These are phyloP conservation scores for Coemansia sp. DNA, from an alignment of 192 early-diverging fungal genomes.

Conservation along the genomic window DNA sequence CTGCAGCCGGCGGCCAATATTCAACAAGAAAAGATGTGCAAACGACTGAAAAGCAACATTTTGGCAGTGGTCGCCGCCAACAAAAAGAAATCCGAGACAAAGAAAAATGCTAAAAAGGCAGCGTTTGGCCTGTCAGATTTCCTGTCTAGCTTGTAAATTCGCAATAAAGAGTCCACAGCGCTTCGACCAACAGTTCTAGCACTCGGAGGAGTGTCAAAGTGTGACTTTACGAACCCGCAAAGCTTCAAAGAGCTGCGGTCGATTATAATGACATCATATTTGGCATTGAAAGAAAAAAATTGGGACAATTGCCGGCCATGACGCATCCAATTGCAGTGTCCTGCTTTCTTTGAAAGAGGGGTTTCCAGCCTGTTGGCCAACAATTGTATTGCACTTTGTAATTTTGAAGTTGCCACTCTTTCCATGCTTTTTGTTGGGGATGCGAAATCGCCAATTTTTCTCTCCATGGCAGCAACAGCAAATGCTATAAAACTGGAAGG, in stretches of 20 bases:
- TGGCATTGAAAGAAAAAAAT: too few relatives aligned
- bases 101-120: constrained; percentile 13
- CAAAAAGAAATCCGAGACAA: neutral
- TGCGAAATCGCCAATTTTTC: neutral
- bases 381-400: neutral
- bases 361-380: neutral
- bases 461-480: neutral
- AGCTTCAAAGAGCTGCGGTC: neutral
- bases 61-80: too few relatives aligned
- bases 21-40: too few relatives aligned
- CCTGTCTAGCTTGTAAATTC: constrained; percentile 28
- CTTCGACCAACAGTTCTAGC: neutral
- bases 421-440: too few relatives aligned
- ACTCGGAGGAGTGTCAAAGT: neutral
- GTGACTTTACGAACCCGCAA: neutral
- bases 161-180: neutral
- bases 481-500: neutral
- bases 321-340: neutral
- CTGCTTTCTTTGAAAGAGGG: neutral
- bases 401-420: neutral
- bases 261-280: too few relatives aligned
- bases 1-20: neutral
- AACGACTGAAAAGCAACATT: too few relatives aligned
- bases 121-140: constrained; percentile 38
- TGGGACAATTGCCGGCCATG: too few relatives aligned